Evolutionary conservation across 2,329 filamentous ascomycete genomes (phyloP), one percentile per base, ranked within the genome.

Genomic region (Huntiella abstrusa): DNA sequence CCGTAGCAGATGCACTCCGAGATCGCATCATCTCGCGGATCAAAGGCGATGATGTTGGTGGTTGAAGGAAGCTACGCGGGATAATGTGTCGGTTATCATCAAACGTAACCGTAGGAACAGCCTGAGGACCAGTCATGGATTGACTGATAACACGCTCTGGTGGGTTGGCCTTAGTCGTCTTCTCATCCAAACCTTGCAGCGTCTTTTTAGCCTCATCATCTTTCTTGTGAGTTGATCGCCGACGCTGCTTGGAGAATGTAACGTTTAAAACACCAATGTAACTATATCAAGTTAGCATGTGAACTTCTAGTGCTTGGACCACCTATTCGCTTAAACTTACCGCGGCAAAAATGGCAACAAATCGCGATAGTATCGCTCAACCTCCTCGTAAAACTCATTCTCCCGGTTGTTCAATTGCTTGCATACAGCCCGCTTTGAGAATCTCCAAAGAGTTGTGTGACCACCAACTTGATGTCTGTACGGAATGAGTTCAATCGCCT

Each of bases 251-350:
- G 43, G 86, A 84, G 59, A 93, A 95, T 0, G 86, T 95, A 15
- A 95, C 88, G 60, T 95, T 96, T 43, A 98, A 65, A 37, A 98
- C 91, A 52, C 91, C 91, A 55, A 98, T 96, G 56, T 98, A 96
- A 58, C 85, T 93, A 60, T 2, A 5, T 13, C 8, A n/a, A 28
- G 17, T 33, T 33, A 34, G 15, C 13, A 37, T 5, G 15, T 19
- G 32, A 3, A 28, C 4, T 5, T 3, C 11, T 3, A 3, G 12
- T 28, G 22, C 22, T 28, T 28, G 37, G 16, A 16, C 37, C 22
- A 40, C 15, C 12, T 38, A 11, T 4, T 17, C 16, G 15, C 8
- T 15, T 42, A 58, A 49, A 60, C 66, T 52, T 66, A 82, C 78
- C 87, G 85, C 53, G 91, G 91, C 52, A 98, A 69, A 59, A 96